Conservation (phyloP, 768 basidiomycete genomes). For the Agaricus blazei region DNA sequence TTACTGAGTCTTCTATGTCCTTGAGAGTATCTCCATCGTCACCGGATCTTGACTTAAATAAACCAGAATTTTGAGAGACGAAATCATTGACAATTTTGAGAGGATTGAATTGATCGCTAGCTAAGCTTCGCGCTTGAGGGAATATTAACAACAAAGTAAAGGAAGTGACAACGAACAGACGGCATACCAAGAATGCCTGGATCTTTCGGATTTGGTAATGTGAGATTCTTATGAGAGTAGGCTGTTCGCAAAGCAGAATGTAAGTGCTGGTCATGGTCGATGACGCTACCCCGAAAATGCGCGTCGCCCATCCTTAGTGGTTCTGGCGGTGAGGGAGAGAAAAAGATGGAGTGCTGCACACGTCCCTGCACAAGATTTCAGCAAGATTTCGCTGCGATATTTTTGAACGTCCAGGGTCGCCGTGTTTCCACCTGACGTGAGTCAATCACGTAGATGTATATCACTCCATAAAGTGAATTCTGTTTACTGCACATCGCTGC, state of each 20-base stretch:
- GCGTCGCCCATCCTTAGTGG: too few species aligned
- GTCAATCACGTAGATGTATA: too few species aligned
- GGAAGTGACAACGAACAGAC: background rate
- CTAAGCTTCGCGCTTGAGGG: slow-evolving; percentile 4
- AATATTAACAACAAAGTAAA: background rate
- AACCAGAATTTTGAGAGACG: slow-evolving; percentile 9
- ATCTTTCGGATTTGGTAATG: background rate
- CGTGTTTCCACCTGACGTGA: too few species aligned
- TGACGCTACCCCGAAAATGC: too few species aligned
- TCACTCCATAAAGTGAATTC: too few species aligned
- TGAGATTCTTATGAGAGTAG: slow-evolving; percentile 4
- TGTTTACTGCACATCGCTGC: too few species aligned
- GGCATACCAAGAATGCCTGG: background rate
- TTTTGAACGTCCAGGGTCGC: too few species aligned
- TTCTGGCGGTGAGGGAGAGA: too few species aligned
- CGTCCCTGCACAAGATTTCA: too few species aligned
- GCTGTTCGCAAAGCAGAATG: slow-evolving; percentile 6
- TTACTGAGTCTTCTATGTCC: slow-evolving; percentile 24
- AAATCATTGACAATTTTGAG: slow-evolving; percentile 12
- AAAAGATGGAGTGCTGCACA: too few species aligned
- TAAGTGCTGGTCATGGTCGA: background rate
- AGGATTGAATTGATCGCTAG: slow-evolving; percentile 3
- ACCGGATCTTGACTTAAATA: slow-evolving; percentile 1
- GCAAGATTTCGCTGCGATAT: too few species aligned
- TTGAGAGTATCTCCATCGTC: slow-evolving; percentile 10